These are phyloP conservation scores for Oryza rufipogon DNA, from an alignment of 176 grass and related monocot genomes.

Conservation along the genomic window DNA sequence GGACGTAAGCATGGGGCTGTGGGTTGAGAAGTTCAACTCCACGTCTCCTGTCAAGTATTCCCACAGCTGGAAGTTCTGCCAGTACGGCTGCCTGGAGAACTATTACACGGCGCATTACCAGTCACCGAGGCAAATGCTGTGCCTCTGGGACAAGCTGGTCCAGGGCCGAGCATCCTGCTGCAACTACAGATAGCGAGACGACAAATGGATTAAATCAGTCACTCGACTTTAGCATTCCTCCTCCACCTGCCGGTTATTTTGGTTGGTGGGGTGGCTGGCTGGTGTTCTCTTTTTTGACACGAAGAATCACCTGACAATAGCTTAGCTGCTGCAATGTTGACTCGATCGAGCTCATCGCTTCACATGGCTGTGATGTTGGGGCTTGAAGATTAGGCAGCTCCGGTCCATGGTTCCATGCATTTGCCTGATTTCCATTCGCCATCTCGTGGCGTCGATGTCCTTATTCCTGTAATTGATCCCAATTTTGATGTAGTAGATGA, in stretches of 20 bases:
- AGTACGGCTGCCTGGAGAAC: slow-evolving; percentile 84
- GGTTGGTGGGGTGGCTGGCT: slow-evolving; percentile 36
- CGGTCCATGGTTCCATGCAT: slow-evolving; percentile 30
- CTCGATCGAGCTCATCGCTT: slow-evolving; percentile 22
- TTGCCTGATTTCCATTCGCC: slow-evolving; percentile 32
- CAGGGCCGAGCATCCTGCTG: slow-evolving; percentile 72
- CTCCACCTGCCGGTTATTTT: slow-evolving; percentile 30
- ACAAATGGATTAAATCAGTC: not conserved
- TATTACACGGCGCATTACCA: slow-evolving; percentile 97
- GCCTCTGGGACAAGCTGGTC: slow-evolving; percentile 84
- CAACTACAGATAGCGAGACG: slow-evolving; percentile 72
- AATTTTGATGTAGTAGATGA: slow-evolving; percentile 55
- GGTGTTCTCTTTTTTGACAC: slow-evolving; percentile 43
- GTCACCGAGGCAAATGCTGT: slow-evolving; percentile 87
- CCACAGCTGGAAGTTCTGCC: slow-evolving; percentile 96
- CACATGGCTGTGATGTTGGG: slow-evolving; percentile 33
- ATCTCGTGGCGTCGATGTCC: slow-evolving; percentile 1
- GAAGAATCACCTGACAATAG: slow-evolving; percentile 38
- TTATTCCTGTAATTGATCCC: slow-evolving; percentile 47
- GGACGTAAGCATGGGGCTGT: slow-evolving; percentile 94
- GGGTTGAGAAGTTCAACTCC: slow-evolving; percentile 91
- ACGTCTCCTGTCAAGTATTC: slow-evolving; percentile 73
- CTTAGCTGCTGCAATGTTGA: slow-evolving; percentile 29
- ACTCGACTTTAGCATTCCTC: not conserved
- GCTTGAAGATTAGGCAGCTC: slow-evolving; percentile 54